phyloP scores from a whole-genome alignment of 768 basidiomycete species.

The Phlebiopsis gigantea region DNA sequence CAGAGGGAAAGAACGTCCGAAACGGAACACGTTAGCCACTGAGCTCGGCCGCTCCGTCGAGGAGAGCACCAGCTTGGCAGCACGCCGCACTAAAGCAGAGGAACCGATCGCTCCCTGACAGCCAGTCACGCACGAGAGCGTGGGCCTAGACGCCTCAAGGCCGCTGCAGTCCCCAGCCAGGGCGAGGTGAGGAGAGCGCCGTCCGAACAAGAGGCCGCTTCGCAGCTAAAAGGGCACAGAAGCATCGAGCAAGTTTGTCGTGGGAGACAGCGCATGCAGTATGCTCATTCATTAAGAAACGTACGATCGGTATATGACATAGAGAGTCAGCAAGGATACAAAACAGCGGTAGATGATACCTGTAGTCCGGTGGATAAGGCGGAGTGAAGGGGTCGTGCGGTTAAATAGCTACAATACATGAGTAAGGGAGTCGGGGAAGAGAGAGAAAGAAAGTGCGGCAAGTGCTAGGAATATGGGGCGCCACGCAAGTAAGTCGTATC shows the following conservation, averaged over 20 bases:
- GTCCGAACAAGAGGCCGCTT: not conserved
- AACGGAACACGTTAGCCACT: not conserved
- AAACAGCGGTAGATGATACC: not conserved
- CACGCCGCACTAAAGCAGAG: not conserved
- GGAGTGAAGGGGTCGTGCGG: not conserved
- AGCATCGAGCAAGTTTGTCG: not conserved
- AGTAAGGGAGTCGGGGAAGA: conserved; percentile 1
- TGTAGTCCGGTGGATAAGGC: not conserved
- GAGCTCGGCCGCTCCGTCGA: not conserved
- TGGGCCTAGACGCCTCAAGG: not conserved
- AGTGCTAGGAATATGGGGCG: conserved; percentile 2
- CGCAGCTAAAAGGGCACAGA: not conserved
- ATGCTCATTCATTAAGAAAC: conserved; percentile 2
- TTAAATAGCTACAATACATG: conserved; percentile 11
- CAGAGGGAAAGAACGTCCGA: conserved; percentile 8
- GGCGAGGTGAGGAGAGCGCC: not conserved
- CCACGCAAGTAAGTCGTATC: conserved; percentile 8
- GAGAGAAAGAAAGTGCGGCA: not conserved
- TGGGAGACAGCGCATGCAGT: not conserved
- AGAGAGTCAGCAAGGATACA: not conserved
- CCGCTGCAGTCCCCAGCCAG: not conserved
- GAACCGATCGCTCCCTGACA: conserved; percentile 1
- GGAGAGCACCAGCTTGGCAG: not conserved
- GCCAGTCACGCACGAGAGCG: not conserved
- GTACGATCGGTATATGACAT: not conserved